phyloP scores from a whole-genome alignment of 2,329 filamentous ascomycete species.

The Talaromyces funiculosus region DNA sequence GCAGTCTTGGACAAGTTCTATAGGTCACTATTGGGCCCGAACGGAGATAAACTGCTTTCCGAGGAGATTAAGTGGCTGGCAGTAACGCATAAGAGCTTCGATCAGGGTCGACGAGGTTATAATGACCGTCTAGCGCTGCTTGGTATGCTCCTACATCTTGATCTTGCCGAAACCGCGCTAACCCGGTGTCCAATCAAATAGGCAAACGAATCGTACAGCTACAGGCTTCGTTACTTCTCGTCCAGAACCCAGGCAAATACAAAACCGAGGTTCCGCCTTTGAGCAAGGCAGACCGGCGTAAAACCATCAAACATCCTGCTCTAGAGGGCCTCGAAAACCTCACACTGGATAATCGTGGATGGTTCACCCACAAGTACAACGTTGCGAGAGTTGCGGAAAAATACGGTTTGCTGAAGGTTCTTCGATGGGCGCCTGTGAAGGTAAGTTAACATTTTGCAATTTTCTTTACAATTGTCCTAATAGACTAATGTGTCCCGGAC shows the following conservation, averaged over 20 bases:
- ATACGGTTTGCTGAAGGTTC: constrained; percentile 66
- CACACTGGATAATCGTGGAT: constrained; percentile 52
- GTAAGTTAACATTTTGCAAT: constrained; percentile 45
- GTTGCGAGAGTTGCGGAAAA: constrained; percentile 62
- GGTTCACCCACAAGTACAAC: constrained; percentile 59
- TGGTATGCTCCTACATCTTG: constrained; percentile 49
- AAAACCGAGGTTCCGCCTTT: constrained; percentile 25
- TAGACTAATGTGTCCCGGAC: not conserved
- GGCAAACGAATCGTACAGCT: constrained; percentile 60
- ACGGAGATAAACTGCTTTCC: constrained; percentile 66
- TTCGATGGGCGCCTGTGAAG: constrained; percentile 83
- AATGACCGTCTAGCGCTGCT: constrained; percentile 90
- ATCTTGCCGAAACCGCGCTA: not conserved
- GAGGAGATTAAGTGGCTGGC: constrained; percentile 97
- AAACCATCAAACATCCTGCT: constrained; percentile 64
- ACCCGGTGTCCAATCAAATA: constrained; percentile 23
- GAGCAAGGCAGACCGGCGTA: constrained; percentile 50
- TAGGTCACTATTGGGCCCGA: constrained; percentile 65
- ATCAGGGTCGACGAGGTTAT: constrained; percentile 87
- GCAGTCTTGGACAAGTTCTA: constrained; percentile 72
- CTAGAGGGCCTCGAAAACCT: constrained; percentile 71
- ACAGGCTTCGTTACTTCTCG: constrained; percentile 58
- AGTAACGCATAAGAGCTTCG: constrained; percentile 96
- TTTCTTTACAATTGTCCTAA: constrained; percentile 23
- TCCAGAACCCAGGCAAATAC: constrained; percentile 42